Evolutionary conservation across 2,329 filamentous ascomycete species (phyloP), one percentile per base, ranked within the genome.

Genomic region (Colletotrichum lentis): DNA sequence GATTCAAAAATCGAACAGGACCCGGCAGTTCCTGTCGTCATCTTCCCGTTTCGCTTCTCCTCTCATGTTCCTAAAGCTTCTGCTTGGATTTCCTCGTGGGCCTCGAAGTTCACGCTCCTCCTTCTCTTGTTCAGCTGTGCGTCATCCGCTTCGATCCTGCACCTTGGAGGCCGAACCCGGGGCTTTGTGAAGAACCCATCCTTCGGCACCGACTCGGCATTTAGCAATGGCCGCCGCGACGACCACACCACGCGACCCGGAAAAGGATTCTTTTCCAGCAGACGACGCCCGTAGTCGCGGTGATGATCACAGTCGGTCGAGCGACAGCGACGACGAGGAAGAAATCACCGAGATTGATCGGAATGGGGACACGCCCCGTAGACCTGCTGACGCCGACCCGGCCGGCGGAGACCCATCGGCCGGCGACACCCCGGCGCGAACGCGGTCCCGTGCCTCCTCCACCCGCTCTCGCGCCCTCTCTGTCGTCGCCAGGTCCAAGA

Each of bases 401-500:
- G 63, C 53, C 35, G 37, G 20, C 49, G 57, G 24, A 37, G 56
- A 31, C 55, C 67, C 63, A 53, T 61, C 67, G 4, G 56, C 56
- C 49, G 52, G 35, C 62, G 11, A 39, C 24, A n/a, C 53, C 31
- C 71, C 69, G 52, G 72, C 35, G 65, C 71, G 62, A 52, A 68
- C 69, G 11, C 68, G 69, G 55, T 80, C 80, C 14, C 78, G 76
- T 37, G 73, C 77, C 16, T 81, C 82, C 0, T 82, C 80, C 7
- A 72, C 75, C 8, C 76, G 77, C 43, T 81, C 83, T 7, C 76
- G 76, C n/a, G 64, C 78, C 4, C 70, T 76, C 55, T 68, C 74
- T 41, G 71, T 85, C 52, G 75, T 88, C 16, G 81, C 85, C 35
- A 78, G 81, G 39, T 74, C 77, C 0, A 72, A 80, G 65, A 86